These are phyloP conservation scores for Colletotrichum salicis DNA, from an alignment of 2,329 filamentous ascomycete genomes.

Conservation along the genomic window DNA sequence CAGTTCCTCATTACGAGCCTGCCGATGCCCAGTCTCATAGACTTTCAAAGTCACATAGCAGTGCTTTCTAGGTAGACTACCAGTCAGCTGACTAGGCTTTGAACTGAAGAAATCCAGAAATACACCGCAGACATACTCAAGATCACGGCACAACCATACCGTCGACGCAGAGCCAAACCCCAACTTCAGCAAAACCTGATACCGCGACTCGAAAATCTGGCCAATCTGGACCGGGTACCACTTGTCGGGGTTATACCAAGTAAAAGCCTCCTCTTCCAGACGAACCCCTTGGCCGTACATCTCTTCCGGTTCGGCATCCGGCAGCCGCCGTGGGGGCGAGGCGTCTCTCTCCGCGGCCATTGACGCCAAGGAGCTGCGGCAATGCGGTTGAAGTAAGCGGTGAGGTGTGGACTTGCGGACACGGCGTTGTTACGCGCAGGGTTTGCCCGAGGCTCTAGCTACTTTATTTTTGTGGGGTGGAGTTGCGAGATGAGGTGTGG, in stretches of 20 bases:
- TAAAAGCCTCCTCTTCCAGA: constrained; percentile 41
- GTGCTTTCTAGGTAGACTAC: constrained; percentile 12
- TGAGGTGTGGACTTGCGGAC: not conserved
- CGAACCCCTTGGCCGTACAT: constrained; percentile 5
- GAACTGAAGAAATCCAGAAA: accelerated
- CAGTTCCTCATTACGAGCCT: constrained; percentile 18
- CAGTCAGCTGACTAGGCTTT: not conserved
- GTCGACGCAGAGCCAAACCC: constrained; percentile 43
- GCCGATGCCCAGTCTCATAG: constrained; percentile 18
- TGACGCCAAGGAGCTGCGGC: not conserved
- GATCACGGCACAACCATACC: constrained; percentile 41
- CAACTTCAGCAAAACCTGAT: constrained; percentile 41
- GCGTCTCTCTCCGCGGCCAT: not conserved
- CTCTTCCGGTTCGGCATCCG: constrained; percentile 25
- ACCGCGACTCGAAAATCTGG: constrained; percentile 38
- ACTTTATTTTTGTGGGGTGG: not conserved
- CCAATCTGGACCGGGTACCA: constrained; percentile 41
- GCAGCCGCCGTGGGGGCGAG: constrained; percentile 22
- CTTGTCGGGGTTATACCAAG: constrained; percentile 37
- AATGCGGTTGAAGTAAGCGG: not conserved
- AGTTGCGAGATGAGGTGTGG: not conserved
- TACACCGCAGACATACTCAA: constrained; percentile 24
- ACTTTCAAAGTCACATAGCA: constrained; percentile 28
- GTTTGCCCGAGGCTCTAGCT: not conserved
- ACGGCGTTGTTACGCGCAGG: not conserved